phyloP scores from a whole-genome alignment of 805 yeast genomes.

The Ascoidea asiatica region DNA sequence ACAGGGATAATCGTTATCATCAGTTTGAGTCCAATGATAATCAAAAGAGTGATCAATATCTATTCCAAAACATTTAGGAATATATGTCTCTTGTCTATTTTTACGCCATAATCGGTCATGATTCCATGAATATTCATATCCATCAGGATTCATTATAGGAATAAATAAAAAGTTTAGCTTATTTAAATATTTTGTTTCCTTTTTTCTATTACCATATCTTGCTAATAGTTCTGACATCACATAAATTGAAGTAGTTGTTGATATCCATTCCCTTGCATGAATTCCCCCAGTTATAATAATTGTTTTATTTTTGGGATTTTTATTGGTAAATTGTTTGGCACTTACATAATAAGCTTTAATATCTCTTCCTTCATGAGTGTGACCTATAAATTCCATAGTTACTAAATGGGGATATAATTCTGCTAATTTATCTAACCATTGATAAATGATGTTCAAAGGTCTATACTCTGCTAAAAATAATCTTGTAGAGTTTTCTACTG shows the following conservation, averaged over 20 bases:
- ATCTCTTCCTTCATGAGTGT: conserved; percentile 62
- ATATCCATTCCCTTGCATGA: conserved; percentile 87
- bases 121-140: conserved; percentile 75
- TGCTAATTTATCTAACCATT: conserved; percentile 54
- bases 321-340: conserved; percentile 23
- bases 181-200: conserved; percentile 34
- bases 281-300: conserved; percentile 73
- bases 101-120: conserved; percentile 79
- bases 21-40: conserved; percentile 51
- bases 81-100: conserved; percentile 63
- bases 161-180: conserved; percentile 60
- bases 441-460: conserved; percentile 50
- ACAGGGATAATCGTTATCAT: conserved; percentile 45
- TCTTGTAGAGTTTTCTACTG: conserved; percentile 21
- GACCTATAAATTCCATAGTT: conserved; percentile 55
- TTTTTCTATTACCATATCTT: conserved; percentile 27
- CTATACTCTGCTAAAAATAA: conserved; percentile 61
- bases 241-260: conserved; percentile 57
- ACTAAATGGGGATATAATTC: conserved; percentile 53
- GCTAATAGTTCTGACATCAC: conserved; percentile 32
- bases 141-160: conserved; percentile 87
- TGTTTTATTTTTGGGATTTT: conserved; percentile 37
- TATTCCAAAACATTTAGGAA: conserved; percentile 62
- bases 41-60: conserved; percentile 81
- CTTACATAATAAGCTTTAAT: conserved; percentile 55